Conservation (phyloP, 495 filamentous ascomycete species). For the Xylaria palmicola region DNA sequence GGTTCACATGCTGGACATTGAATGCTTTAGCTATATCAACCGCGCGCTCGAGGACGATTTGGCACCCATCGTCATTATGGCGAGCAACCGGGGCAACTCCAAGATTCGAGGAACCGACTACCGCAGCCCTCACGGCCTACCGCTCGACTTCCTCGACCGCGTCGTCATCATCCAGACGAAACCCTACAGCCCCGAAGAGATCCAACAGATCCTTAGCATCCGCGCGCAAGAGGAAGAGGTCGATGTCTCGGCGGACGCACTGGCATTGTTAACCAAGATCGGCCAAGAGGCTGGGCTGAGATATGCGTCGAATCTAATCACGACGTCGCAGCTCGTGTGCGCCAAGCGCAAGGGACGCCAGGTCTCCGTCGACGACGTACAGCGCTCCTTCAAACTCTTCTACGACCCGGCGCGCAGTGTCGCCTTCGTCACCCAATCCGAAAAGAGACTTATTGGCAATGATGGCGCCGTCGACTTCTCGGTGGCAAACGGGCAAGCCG, state of each 20-base stretch:
- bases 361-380: conserved; percentile 83
- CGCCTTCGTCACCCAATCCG: conserved; percentile 83
- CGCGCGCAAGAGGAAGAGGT: conserved; percentile 95
- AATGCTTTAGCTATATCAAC: conserved; percentile 98
- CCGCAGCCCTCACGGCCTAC: conserved; percentile 86
- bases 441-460: conserved; percentile 89
- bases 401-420: conserved; percentile 86
- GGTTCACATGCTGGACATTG: conserved; percentile 99
- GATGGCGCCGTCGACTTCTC: conserved; percentile 73
- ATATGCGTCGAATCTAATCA: conserved; percentile 95
- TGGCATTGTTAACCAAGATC: conserved; percentile 91
- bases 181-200: conserved; percentile 80
- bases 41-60: conserved; percentile 91
- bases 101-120: conserved; percentile 91
- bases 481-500: conserved; percentile 54
- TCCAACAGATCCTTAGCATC: conserved; percentile 85
- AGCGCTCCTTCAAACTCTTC: conserved; percentile 90
- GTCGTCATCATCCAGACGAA: conserved; percentile 96
- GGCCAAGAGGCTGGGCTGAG: conserved; percentile 88
- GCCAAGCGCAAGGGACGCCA: conserved; percentile 76
- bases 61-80: conserved; percentile 98
- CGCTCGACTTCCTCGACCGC: conserved; percentile 93
- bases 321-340: conserved; percentile 78
- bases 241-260: conserved; percentile 81
- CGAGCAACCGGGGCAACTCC: conserved; percentile 94